These are phyloP conservation scores for Fusarium nematophilum DNA, from an alignment of 2,329 filamentous ascomycete species.

Conservation along the genomic window DNA sequence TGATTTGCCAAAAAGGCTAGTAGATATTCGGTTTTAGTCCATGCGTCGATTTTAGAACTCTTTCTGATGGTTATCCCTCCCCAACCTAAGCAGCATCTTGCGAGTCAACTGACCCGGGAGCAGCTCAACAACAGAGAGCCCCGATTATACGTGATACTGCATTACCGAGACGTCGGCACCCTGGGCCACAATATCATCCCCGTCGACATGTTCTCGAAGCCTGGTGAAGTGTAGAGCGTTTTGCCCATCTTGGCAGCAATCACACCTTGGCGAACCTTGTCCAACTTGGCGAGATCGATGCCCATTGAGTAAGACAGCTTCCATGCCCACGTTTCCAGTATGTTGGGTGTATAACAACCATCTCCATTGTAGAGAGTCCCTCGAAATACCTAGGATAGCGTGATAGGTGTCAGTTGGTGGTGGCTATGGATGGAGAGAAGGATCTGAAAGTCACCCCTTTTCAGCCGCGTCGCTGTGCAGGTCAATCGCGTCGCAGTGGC, in stretches of 20 bases:
- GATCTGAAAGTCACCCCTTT: not conserved
- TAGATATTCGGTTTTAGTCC: no score
- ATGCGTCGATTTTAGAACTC: no score
- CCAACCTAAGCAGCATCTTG: no score
- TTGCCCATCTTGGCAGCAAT: slow-evolving; percentile 4
- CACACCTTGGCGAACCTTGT: slow-evolving; percentile 2
- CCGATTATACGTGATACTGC: not conserved
- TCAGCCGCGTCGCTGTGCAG: not conserved
- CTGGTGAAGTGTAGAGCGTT: not conserved
- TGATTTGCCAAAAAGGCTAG: no score
- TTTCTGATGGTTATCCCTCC: no score
- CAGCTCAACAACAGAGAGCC: not conserved
- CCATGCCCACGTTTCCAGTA: slow-evolving; percentile 15
- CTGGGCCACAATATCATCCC: not conserved
- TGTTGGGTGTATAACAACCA: slow-evolving; percentile 13
- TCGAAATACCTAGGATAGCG: not conserved
- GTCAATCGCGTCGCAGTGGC: not conserved
- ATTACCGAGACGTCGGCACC: not conserved
- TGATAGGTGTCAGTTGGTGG: not conserved
- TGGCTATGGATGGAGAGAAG: not conserved
- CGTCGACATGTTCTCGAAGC: not conserved
- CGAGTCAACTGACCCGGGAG: no score
- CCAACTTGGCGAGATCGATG: not conserved
- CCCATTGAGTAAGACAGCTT: not conserved
- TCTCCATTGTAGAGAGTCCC: not conserved